These are phyloP conservation scores for Candida albicans DNA, from an alignment of 1,139 yeast genomes.

Conservation along the genomic window DNA sequence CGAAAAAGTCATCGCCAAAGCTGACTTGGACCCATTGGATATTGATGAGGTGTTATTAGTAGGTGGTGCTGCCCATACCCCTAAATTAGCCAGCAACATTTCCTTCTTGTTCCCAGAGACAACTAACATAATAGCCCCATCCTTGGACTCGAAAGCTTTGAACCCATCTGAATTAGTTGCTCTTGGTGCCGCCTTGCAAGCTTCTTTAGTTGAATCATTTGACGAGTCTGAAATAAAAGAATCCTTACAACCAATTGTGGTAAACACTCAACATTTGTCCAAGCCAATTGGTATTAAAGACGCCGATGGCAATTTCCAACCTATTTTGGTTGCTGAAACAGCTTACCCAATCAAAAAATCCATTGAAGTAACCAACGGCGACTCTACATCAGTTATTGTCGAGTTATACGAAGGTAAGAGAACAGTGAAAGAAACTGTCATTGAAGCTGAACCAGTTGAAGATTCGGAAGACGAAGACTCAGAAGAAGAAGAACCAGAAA, in stretches of 20 bases:
- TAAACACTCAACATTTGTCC: conserved; percentile 84
- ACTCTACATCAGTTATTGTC: conserved; percentile 59
- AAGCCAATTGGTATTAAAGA: conserved; percentile 86
- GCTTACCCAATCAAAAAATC: conserved; percentile 90
- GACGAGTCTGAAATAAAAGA: conserved; percentile 87
- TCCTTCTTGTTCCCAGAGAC: conserved; percentile 77
- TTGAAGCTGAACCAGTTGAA: conserved; percentile 63
- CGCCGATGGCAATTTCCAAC: conserved; percentile 68
- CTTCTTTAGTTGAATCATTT: conserved; percentile 77
- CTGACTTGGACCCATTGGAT: conserved; percentile 80
- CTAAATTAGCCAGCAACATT: conserved; percentile 81
- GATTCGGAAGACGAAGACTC: conserved; percentile 30
- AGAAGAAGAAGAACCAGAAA: conserved; percentile 65
- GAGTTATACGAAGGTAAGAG: conserved; percentile 85
- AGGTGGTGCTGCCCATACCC: conserved; percentile 93
- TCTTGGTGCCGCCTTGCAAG: conserved; percentile 98
- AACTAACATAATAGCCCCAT: conserved; percentile 76
- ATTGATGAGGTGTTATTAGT: conserved; percentile 88
- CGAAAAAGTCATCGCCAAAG: conserved; percentile 73
- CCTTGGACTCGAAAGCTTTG: conserved; percentile 70
- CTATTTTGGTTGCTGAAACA: conserved; percentile 80
- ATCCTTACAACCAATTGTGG: conserved; percentile 80
- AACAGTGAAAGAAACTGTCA: conserved; percentile 71
- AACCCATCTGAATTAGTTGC: conserved; percentile 89
- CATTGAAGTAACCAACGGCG: conserved; percentile 62